These are phyloP conservation scores for Sclerotinia borealis DNA, from an alignment of 2,329 filamentous ascomycete species.

Conservation along the genomic window DNA sequence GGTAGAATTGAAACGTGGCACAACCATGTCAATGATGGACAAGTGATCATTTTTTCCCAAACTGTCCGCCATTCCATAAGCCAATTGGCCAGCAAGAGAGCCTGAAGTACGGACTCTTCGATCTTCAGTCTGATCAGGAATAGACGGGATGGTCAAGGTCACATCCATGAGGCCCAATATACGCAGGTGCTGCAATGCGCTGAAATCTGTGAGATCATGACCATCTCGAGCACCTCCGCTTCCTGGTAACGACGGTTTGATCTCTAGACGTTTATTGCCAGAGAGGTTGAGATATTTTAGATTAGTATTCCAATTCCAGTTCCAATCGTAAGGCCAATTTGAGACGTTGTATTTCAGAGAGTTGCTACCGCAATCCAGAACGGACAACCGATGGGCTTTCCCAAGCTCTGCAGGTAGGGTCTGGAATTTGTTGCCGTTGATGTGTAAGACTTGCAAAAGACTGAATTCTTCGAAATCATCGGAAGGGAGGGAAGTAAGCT, in stretches of 20 bases:
- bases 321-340: slow-evolving; percentile 99
- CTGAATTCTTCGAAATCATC: slow-evolving; percentile 91
- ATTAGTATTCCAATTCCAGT: slow-evolving; percentile 98
- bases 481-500: slow-evolving; percentile 81
- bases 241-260: slow-evolving; percentile 67
- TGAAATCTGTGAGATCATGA: slow-evolving; percentile 82
- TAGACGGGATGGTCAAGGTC: slow-evolving; percentile 84
- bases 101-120: slow-evolving; percentile 93
- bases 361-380: slow-evolving; percentile 93
- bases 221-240: slow-evolving; percentile 62
- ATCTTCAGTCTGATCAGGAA: slow-evolving; percentile 93
- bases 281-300: slow-evolving; percentile 93
- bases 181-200: slow-evolving; percentile 72
- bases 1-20: slow-evolving; percentile 83
- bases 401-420: slow-evolving; percentile 92
- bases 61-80: slow-evolving; percentile 96
- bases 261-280: slow-evolving; percentile 93
- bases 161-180: slow-evolving; percentile 97
- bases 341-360: slow-evolving; percentile 96
- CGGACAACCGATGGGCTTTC: slow-evolving; percentile 83
- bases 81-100: slow-evolving; percentile 82
- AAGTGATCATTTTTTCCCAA: slow-evolving; percentile 89
- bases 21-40: slow-evolving; percentile 91
- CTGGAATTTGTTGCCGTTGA: slow-evolving; percentile 98
- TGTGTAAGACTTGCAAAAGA: slow-evolving; percentile 80